Evolutionary conservation across 2,329 filamentous ascomycete species (phyloP), one percentile per base, ranked within the genome.

Genomic region (Sporothrix globosa): DNA sequence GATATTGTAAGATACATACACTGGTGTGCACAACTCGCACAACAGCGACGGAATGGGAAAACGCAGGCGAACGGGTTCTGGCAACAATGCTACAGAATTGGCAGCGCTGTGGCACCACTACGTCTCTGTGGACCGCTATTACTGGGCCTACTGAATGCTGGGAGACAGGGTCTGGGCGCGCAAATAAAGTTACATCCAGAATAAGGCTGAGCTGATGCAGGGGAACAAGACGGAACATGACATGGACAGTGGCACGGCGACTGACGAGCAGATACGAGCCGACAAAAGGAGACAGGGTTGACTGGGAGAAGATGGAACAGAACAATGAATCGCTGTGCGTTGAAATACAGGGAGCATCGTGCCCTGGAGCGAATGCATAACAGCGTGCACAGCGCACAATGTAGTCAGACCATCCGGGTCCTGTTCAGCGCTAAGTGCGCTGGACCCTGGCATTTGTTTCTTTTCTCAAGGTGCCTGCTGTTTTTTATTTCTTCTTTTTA

Each of bases 151-250:
- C 46, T n/a, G 46, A 1, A 4, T 19, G 19, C 4, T 50, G 19
- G 41, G 41, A 14, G 46, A 21, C 58, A 21, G 17, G 27, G 41
- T 13, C 41, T 17, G 7, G 14, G 14, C 41, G 14, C 41, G 41
- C 9, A 46, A 63, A 46, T 63, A 50, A 65, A 27, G 41, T 50
- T 48, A 41, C 61, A 48, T 24, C 61, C 44, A 41, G 7, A 60
- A 34, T 53, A 66, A 66, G 63, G 63, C 46, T 66, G 63, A 52
- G 63, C 46, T 66, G 19, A 27, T 66, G 63, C 63, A 66, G 63
- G 44, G 61, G 61, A 30, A 53, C 61, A 34, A 30, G 24, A 11
- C 17, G 41, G 60, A 30, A 39, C 44, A 34, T 17, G 24, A 4
- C 19, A 30, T 21, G 24, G 44, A 24, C 41, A 65, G 30, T 34